Conservation (phyloP, 2,329 filamentous ascomycete species). For the Verticillium isaacii region DNA sequence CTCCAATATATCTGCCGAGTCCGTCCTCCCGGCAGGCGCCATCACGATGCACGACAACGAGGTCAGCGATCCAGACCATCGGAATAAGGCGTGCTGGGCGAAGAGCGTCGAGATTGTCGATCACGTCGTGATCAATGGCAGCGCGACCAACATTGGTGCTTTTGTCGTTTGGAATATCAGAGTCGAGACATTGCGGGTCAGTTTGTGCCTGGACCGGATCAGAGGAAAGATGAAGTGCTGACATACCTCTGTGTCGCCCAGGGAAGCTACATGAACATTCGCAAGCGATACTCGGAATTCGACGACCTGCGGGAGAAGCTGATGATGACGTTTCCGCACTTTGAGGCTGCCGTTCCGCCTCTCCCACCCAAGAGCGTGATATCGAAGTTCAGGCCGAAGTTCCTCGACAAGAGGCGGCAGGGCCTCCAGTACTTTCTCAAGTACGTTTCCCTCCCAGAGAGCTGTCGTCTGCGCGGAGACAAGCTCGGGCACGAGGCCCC, state of each 20-base stretch:
- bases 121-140: constrained; percentile 52
- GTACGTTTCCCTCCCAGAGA: constrained; percentile 44
- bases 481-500: constrained; percentile 4
- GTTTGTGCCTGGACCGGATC: constrained; percentile 22
- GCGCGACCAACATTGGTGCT: constrained; percentile 62
- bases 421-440: constrained; percentile 92
- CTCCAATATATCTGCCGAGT: constrained; percentile 43
- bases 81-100: constrained; percentile 59
- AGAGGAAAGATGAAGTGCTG: constrained; percentile 7
- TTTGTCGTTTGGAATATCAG: constrained; percentile 94
- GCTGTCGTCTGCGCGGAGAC: background rate
- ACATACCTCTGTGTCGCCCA: constrained; percentile 24
- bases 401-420: constrained; percentile 77
- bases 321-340: constrained; percentile 75
- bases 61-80: constrained; percentile 41
- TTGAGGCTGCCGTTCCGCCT: constrained; percentile 78
- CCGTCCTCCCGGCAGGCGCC: constrained; percentile 43
- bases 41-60: constrained; percentile 63
- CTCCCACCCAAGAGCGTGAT: constrained; percentile 89
- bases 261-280: constrained; percentile 58
- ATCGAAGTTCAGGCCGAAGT: constrained; percentile 77
- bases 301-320: constrained; percentile 74
- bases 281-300: constrained; percentile 88
- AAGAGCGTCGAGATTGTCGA: constrained; percentile 56
- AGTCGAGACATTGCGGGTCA: constrained; percentile 78